Conservation (phyloP, 306 rosid species). For the Rosa chinensis region DNA sequence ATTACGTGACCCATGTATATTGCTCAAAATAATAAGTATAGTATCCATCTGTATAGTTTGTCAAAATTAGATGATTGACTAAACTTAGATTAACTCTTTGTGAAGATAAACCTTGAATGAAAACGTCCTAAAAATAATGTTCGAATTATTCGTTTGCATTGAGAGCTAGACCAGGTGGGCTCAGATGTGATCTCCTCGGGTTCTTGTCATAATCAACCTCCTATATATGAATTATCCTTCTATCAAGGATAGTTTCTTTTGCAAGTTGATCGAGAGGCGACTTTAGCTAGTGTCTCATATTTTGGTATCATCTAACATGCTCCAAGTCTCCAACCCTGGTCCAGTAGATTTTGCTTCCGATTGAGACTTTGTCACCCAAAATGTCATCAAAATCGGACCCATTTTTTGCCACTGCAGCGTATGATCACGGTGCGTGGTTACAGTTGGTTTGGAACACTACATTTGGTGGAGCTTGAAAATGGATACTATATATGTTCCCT, state of each 20-base stretch:
- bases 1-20: too few relatives aligned
- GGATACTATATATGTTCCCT: background rate
- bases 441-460: background rate
- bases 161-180: background rate
- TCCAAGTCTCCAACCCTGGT: background rate
- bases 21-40: too few relatives aligned
- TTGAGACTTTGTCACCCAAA: slow-evolving; percentile 18
- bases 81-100: background rate
- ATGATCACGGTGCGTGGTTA: background rate
- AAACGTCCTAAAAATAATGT: background rate
- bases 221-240: background rate
- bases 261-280: background rate
- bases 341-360: background rate
- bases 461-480: background rate
- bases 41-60: too few relatives aligned
- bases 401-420: background rate
- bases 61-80: background rate
- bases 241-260: background rate
- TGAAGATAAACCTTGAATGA: background rate
- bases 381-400: slow-evolving; percentile 11
- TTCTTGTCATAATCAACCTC: background rate
- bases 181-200: background rate
- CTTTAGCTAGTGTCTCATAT: background rate
- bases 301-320: background rate
- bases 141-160: background rate